Conservation (phyloP, 1,139 yeast species). For the Lodderomyces parapsilosis region DNA sequence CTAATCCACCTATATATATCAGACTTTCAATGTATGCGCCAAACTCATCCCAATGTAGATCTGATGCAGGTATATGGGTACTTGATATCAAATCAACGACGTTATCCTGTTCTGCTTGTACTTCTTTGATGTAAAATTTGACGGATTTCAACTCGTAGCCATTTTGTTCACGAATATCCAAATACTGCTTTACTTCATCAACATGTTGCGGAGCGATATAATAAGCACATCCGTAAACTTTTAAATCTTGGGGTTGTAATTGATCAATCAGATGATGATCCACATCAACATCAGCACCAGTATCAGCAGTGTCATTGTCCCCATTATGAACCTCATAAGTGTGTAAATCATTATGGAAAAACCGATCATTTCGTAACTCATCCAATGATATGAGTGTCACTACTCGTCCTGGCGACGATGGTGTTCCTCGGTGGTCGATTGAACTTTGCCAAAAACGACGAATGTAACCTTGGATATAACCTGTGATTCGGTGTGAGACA, state of each 20-base stretch:
- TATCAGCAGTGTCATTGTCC: too few species aligned
- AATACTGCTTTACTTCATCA: constrained; percentile 58
- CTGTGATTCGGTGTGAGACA: constrained; percentile 59
- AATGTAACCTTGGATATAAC: constrained; percentile 71
- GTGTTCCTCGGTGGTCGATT: constrained; percentile 88
- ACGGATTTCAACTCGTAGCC: constrained; percentile 79
- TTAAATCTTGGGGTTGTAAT: constrained; percentile 45
- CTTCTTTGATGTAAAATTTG: constrained; percentile 52
- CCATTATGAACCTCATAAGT: constrained; percentile 33
- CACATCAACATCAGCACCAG: constrained; percentile 15
- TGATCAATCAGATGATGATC: constrained; percentile 17
- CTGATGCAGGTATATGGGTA: constrained; percentile 10
- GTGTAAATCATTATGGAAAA: constrained; percentile 48
- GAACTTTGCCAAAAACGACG: constrained; percentile 92
- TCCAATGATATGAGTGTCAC: constrained; percentile 69
- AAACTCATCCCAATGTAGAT: constrained; percentile 25
- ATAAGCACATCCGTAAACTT: constrained; percentile 82
- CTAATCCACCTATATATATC: constrained; percentile 82
- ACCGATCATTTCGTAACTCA: constrained; percentile 43
- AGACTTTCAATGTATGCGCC: constrained; percentile 52
- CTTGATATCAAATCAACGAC: constrained; percentile 16
- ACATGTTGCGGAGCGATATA: constrained; percentile 71
- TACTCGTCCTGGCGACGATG: constrained; percentile 81
- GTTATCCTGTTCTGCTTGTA: background rate
- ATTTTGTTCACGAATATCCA: constrained; percentile 83